Conservation (phyloP, 306 rosid species). For the Lithocarpus polystachyus region DNA sequence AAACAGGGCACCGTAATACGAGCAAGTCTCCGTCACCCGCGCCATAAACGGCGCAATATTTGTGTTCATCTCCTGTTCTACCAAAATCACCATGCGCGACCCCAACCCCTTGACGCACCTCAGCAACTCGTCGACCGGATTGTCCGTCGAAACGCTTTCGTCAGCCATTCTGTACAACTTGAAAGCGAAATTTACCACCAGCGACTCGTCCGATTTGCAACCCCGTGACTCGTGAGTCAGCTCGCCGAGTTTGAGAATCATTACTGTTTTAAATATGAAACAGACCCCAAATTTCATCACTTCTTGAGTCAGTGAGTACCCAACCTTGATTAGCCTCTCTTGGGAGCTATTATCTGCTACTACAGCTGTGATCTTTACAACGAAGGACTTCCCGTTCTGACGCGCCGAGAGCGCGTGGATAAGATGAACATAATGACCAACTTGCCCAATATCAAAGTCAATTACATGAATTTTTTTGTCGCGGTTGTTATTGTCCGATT, state of each 20-base stretch:
- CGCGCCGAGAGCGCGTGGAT: conserved; percentile 44
- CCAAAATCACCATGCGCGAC: conserved; percentile 58
- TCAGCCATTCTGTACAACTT: conserved; percentile 64
- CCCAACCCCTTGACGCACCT: conserved; percentile 67
- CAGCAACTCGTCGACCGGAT: conserved; percentile 64
- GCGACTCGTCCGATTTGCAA: conserved; percentile 45
- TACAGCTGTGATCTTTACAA: conserved; percentile 51
- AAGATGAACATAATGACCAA: conserved; percentile 51
- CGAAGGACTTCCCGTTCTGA: conserved; percentile 6
- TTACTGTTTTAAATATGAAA: conserved; percentile 30
- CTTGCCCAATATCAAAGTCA: conserved; percentile 84
- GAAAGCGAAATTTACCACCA: conserved; percentile 76
- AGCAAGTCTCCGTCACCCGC: conserved; percentile 59
- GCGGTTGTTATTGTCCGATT: neutral
- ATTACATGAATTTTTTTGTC: conserved; percentile 51
- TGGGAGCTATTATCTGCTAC: neutral
- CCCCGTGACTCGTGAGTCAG: conserved; percentile 69
- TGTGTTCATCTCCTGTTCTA: conserved; percentile 77
- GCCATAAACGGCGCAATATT: conserved; percentile 75
- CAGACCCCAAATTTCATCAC: conserved; percentile 35
- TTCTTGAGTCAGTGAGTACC: conserved; percentile 27
- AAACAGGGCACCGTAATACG: conserved; percentile 49
- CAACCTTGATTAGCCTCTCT: conserved; percentile 36
- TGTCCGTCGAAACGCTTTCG: conserved; percentile 84
- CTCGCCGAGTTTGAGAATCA: conserved; percentile 44